Conservation (phyloP, 2,329 filamentous ascomycete species). For the Paecilomyces sp. region DNA sequence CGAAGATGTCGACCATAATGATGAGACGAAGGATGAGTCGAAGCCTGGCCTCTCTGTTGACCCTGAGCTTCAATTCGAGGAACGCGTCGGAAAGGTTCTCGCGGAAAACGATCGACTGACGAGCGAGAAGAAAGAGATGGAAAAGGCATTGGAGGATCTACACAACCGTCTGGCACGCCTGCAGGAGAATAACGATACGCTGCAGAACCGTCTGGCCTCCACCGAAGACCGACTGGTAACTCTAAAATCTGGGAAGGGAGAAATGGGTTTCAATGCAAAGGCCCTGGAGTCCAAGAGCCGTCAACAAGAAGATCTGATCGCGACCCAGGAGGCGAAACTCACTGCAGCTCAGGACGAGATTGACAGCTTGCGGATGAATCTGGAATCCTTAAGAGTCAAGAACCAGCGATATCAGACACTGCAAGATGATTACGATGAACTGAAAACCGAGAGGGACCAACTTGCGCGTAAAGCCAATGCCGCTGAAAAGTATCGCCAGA, state of each 20-base stretch:
- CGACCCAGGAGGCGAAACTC: conserved; percentile 60
- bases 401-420: conserved; percentile 39
- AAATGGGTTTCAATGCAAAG: conserved; percentile 40
- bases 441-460: conserved; percentile 41
- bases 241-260: conserved; percentile 42
- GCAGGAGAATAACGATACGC: conserved; percentile 42
- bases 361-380: conserved; percentile 36
- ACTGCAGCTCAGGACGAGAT: conserved; percentile 44
- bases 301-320: conserved; percentile 65
- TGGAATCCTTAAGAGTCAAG: conserved; percentile 38
- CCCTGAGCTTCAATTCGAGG: conserved; percentile 41
- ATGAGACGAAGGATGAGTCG: conserved; percentile 29
- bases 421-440: conserved; percentile 43
- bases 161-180: conserved; percentile 54
- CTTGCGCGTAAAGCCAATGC: conserved; percentile 42
- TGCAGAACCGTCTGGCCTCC: conserved; percentile 38
- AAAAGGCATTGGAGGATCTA: conserved; percentile 48
- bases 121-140: conserved; percentile 43
- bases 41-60: conserved; percentile 33
- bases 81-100: conserved; percentile 41
- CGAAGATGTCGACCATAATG: conserved; percentile 26
- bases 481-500: conserved; percentile 43
- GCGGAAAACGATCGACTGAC: conserved; percentile 53
- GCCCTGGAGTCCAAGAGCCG: conserved; percentile 44
- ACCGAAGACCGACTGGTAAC: conserved; percentile 46